Evolutionary conservation across 495 filamentous ascomycete species (phyloP).

Genomic region (Penicillium angulare): DNA sequence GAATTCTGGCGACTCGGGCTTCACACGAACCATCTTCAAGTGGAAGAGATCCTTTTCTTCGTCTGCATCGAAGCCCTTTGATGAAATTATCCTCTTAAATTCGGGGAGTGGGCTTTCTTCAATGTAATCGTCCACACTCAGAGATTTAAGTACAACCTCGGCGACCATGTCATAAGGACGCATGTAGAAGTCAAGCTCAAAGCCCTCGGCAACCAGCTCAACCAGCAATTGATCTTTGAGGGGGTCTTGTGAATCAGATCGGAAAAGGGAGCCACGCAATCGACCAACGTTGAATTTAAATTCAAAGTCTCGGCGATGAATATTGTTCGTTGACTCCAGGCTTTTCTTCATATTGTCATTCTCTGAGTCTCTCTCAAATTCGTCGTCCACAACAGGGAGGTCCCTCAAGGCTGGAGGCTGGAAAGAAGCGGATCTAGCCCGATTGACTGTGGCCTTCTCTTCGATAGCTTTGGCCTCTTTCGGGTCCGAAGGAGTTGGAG

Average conservation of each 20-base stretch:
- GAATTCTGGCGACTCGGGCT: conserved; percentile 89
- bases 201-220: conserved; percentile 86
- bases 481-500: conserved; percentile 35
- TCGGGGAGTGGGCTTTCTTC: conserved; percentile 84
- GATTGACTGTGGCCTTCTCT: conserved; percentile 35
- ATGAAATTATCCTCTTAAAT: conserved; percentile 94
- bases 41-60: conserved; percentile 79
- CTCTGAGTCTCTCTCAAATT: conserved; percentile 61
- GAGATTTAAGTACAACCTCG: conserved; percentile 78
- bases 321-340: conserved; percentile 54
- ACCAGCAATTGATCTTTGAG: conserved; percentile 80
- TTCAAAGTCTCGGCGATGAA: conserved; percentile 87
- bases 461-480: conserved; percentile 19
- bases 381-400: conserved; percentile 75
- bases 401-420: conserved; percentile 65
- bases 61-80: conserved; percentile 69
- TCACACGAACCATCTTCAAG: conserved; percentile 86
- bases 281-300: conserved; percentile 94
- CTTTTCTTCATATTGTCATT: conserved; percentile 62
- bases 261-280: conserved; percentile 86
- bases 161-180: conserved; percentile 89
- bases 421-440: conserved; percentile 59
- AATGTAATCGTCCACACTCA: conserved; percentile 94
- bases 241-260: conserved; percentile 75
- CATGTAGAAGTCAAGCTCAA: conserved; percentile 81